phyloP scores from a whole-genome alignment of 441 rosid species.

The Jatropha podagrica region DNA sequence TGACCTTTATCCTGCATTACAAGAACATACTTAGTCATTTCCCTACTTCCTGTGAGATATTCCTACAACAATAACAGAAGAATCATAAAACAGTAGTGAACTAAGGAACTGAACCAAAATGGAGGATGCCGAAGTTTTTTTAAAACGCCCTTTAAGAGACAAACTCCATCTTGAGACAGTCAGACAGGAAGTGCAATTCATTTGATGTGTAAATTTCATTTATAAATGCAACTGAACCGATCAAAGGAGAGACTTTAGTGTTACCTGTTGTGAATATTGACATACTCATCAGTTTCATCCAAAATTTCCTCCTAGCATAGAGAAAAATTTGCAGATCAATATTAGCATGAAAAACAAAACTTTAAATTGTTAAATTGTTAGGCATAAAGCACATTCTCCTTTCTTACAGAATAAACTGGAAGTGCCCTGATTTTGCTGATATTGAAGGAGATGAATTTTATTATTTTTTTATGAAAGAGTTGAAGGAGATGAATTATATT shows the following conservation, averaged over 20 bases:
- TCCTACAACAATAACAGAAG: not conserved
- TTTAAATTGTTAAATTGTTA: not conserved
- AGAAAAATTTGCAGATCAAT: constrained; percentile 6
- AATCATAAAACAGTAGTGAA: not conserved
- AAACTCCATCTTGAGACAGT: not conserved
- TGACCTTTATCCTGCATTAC: constrained; percentile 68
- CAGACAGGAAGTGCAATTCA: not conserved
- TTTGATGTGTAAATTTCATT: not conserved
- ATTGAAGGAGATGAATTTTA: not conserved
- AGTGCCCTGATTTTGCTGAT: not conserved
- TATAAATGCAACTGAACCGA: not conserved
- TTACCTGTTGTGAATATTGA: constrained; percentile 43
- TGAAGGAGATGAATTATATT: not conserved
- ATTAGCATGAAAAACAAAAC: not conserved
- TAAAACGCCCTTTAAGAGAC: not conserved
- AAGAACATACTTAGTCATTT: constrained; percentile 1
- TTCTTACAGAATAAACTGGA: not conserved
- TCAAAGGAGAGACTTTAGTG: not conserved
- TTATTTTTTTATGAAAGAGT: not conserved
- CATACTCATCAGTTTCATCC: constrained; percentile 49
- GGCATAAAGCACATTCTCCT: not conserved
- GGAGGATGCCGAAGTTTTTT: too few species aligned
- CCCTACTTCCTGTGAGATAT: not conserved
- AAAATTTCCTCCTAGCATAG: constrained; percentile 43
- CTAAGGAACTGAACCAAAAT: not conserved